Conservation (phyloP, 768 basidiomycete species). For the Mycena albidolilacea region DNA sequence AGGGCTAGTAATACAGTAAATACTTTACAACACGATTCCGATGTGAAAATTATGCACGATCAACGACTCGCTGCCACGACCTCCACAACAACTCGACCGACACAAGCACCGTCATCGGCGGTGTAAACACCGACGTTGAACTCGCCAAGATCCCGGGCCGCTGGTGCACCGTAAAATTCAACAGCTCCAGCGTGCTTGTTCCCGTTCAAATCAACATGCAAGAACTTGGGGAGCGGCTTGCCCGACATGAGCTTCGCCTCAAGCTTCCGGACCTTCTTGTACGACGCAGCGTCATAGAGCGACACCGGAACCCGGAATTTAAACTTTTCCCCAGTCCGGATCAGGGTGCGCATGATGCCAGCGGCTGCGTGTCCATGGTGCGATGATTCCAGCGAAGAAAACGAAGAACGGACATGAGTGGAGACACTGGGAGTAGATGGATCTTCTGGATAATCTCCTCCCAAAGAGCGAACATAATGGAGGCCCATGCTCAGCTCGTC, state of each 20-base stretch:
- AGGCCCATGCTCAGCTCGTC: conserved; percentile 81
- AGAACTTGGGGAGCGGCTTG: conserved; percentile 67
- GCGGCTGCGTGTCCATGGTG: conserved; percentile 57
- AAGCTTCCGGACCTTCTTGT: conserved; percentile 51
- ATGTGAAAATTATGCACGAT: conserved; percentile 15
- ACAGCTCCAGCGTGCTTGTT: conserved; percentile 62
- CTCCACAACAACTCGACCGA: conserved; percentile 71
- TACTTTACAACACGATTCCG: conserved; percentile 31
- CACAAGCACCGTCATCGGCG: conserved; percentile 63
- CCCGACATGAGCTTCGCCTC: conserved; percentile 68
- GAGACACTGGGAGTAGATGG: conserved; percentile 53
- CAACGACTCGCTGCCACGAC: conserved; percentile 55
- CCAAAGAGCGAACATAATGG: conserved; percentile 79
- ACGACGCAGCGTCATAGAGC: conserved; percentile 41
- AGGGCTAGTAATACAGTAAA: conserved; percentile 33
- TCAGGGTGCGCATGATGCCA: conserved; percentile 60
- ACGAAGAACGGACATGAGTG: conserved; percentile 66
- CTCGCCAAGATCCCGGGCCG: conserved; percentile 66
- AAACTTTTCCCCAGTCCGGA: conserved; percentile 72
- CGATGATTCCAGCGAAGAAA: conserved; percentile 76
- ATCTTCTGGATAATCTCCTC: conserved; percentile 60
- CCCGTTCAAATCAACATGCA: conserved; percentile 66
- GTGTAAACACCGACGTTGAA: conserved; percentile 70
- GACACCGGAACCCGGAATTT: conserved; percentile 67
- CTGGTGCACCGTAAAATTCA: conserved; percentile 71